Evolutionary conservation across 2,329 filamentous ascomycete species (phyloP), one percentile per base, ranked within the genome.

Genomic region (Clonostachys chloroleuca): DNA sequence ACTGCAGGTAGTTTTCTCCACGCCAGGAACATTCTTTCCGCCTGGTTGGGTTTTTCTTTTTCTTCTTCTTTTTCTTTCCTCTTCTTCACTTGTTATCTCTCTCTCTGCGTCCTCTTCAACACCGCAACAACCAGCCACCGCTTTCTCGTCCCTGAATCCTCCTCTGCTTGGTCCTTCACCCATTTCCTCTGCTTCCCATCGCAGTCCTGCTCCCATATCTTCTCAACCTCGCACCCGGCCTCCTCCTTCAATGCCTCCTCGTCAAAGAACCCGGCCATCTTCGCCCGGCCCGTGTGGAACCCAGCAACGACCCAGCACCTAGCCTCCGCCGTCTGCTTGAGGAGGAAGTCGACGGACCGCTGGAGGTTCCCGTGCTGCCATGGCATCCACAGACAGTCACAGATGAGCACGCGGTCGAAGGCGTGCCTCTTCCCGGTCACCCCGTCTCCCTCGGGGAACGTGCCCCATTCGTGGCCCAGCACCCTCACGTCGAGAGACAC

Each of bases 311-410:
- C 78, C 66, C 83, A 81, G 44, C 82, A 77, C 34, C 78, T 70
- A 3, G 81, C 77, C 14, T 56, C 61, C 8, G 56, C 35, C 2
- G 65, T 55, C 4, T 58, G 63, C 12, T 61, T 66, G 16, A 89
- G 69, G 58, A 89, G 87, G 63, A 81, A 80, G 6, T 73, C 63
- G 58, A 89, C 80, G 20, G 83, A 87, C 40, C 59, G 63, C 42
- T 75, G 75, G 24, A 90, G 72, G 61, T 83, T 86, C n/a, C 65
- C 73, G 63, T 90, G 87, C 68, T 89, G 78, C 69, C 76, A 77
- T 2, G 81, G 78, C 83, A 89, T 88, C 86, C 86, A 90, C 48
- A 87, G 74, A 57, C 86, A 89, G 64, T 90, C 86, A 51, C 84
- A 83, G 0, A 81, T 82, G n/a, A 89, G 65, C 39, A 90, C 70